Conservation (phyloP, 1,284 basidiomycete species). For the Naganishia albida region DNA sequence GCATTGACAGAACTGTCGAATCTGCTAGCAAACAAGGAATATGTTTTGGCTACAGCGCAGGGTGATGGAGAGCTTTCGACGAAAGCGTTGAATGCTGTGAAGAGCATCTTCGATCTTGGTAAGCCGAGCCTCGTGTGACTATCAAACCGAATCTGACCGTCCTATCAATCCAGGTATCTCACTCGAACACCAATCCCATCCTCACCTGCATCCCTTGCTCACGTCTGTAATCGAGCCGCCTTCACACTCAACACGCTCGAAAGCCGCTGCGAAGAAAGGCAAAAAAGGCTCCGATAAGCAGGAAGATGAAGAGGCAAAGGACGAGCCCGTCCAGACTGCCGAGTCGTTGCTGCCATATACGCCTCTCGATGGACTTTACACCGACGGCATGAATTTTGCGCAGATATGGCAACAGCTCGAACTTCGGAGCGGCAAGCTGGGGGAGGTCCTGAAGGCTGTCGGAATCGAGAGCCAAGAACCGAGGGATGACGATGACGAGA, state of each 20-base stretch:
- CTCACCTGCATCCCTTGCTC: conserved; percentile 69
- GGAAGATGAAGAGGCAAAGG: conserved; percentile 29
- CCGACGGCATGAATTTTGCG: conserved; percentile 80
- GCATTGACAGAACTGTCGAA: conserved; percentile 21
- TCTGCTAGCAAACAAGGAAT: conserved; percentile 33
- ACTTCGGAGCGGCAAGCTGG: conserved; percentile 63
- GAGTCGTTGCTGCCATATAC: conserved; percentile 64
- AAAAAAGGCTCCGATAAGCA: conserved; percentile 36
- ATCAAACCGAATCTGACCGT: not conserved
- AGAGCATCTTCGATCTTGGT: conserved; percentile 81
- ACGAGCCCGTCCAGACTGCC: conserved; percentile 44
- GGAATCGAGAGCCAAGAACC: conserved; percentile 35
- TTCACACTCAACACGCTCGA: conserved; percentile 55
- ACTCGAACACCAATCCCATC: conserved; percentile 65
- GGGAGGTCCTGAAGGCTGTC: conserved; percentile 48
- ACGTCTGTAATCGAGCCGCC: conserved; percentile 65
- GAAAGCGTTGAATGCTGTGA: conserved; percentile 68
- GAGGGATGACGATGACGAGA: conserved; percentile 41
- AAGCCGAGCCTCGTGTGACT: conserved; percentile 41
- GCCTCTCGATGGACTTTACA: conserved; percentile 71
- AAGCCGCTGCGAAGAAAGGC: conserved; percentile 49
- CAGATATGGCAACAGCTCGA: conserved; percentile 94
- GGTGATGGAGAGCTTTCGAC: conserved; percentile 63
- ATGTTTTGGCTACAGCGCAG: conserved; percentile 42
- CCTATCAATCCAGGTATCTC: conserved; percentile 44